Base-by-base conservation (phyloP, 441 rosid species). In the Arabidopsis lyrata region DNA sequence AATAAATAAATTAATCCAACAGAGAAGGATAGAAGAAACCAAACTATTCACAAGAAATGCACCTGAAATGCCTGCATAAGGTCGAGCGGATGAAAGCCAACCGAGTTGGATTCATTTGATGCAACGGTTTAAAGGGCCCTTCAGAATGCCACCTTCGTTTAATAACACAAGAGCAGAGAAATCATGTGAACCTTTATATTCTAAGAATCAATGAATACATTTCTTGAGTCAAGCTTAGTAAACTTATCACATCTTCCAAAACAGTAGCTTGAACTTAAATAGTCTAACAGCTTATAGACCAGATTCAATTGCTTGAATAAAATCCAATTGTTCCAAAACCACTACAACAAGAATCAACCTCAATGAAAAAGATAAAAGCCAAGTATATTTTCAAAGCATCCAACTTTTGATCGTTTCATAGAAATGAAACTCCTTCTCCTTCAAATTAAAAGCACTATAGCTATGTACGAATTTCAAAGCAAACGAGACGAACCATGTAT, bases 41-140 rank as follows among this genome's bases (percentile, higher is more conserved):
- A 34, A 3, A 24, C 6, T 5, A 54, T 56, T 48, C 7, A 54
- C 24, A 63, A 52, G 57, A 53, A 24, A 35, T 35, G 29, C 32
- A 92, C 99, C 90, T 59, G 73, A 95, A 95, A 78, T 92, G 96
- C 53, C 93, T 85, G 68, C 96, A 90, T 62, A 95, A 90, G 15
- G 96, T 80, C 15, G 99, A 95, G 62, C 95, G 93, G 47, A 92
- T 83, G 78, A 95, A 95, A 77, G 98, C 95, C 62, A 95, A 81
- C 54, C 97, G 85, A 13, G 92, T 88, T 45, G 98, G 97, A 72
- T 95, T 95, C 92, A 92, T 80, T 32, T 53, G 56, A 80, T 95
- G 97, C 83, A 95, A 81, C 2, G 98, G 98, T 69, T 87, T 92
- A 68, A 90, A 95, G 0, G 98, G 96, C 53, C 96, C 97, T 79